Conservation (phyloP, 768 basidiomycete genomes). For the Lentinus tigrinus region DNA sequence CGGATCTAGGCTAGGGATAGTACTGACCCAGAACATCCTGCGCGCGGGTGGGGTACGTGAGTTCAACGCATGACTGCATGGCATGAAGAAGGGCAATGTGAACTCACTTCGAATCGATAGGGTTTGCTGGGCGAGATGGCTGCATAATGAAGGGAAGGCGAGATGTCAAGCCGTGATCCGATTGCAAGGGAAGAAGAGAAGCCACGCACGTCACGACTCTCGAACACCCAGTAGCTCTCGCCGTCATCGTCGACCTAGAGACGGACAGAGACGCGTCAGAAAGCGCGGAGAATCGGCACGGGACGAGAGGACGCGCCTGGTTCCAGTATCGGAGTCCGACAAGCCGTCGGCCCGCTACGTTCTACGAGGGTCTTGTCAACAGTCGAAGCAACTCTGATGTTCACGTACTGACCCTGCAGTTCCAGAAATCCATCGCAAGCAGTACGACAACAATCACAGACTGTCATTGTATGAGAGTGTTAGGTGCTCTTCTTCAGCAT, state of each 20-base stretch:
- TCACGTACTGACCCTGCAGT: conserved; percentile 69
- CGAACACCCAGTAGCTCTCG: conserved; percentile 96
- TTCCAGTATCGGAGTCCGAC: conserved; percentile 99
- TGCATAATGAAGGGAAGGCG: conserved; percentile 29
- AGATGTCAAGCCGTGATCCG: not conserved
- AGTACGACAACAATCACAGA: conserved; percentile 92
- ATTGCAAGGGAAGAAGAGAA: not conserved
- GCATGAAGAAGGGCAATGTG: conserved; percentile 26
- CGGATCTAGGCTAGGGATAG: not conserved
- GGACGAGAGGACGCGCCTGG: conserved; percentile 51
- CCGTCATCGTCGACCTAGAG: conserved; percentile 91
- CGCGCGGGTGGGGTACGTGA: not conserved
- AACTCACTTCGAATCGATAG: conserved; percentile 76
- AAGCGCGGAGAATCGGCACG: conserved; percentile 26
- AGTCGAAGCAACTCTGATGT: not conserved
- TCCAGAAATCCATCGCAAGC: conserved; percentile 98
- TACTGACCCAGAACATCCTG: conserved; percentile 90
- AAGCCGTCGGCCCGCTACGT: conserved; percentile 89
- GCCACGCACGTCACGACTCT: conserved; percentile 83
- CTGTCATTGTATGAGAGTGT: conserved; percentile 31
- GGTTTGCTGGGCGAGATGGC: conserved; percentile 88
- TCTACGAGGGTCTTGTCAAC: conserved; percentile 44
- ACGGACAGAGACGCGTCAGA: not conserved
- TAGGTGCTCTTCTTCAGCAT: not conserved
- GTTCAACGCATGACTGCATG: not conserved